Percentiles rank a stretch among this genome's conserved stretches.
phyloP scores from a whole-genome alignment of 1,284 basidiomycete species.

The Heterobasidion irregulare region DNA sequence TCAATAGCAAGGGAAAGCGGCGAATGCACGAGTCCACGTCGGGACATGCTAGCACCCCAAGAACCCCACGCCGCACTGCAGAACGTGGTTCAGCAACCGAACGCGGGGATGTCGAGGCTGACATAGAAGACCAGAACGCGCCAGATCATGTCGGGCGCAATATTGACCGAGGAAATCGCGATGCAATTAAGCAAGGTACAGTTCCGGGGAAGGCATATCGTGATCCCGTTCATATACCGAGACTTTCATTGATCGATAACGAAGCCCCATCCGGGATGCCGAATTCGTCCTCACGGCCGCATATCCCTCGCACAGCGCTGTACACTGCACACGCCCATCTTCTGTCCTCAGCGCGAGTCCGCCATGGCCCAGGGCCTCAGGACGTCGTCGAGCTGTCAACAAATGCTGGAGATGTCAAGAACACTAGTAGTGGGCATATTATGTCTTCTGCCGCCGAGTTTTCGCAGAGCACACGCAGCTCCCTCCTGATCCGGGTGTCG shows the following conservation, averaged over 20 bases:
- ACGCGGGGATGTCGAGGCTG: background rate
- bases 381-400: background rate
- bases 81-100: background rate
- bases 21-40: background rate
- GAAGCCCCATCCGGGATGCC: background rate
- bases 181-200: background rate
- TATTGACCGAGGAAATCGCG: background rate
- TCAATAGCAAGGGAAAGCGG: background rate
- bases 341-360: background rate
- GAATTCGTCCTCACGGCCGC: background rate
- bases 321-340: constrained; percentile 46
- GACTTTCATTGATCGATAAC: background rate
- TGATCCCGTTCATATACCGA: background rate
- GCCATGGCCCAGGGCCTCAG: background rate
- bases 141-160: background rate
- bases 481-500: constrained; percentile 3
- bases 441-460: background rate
- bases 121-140: background rate
- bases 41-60: background rate
- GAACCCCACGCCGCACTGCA: background rate
- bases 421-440: background rate
- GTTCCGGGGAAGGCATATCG: background rate
- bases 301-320: constrained; percentile 22
- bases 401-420: background rate
- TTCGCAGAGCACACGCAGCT: background rate